Conservation (phyloP, 2,329 filamentous ascomycete genomes). For the Coleophoma eucalyptorum region DNA sequence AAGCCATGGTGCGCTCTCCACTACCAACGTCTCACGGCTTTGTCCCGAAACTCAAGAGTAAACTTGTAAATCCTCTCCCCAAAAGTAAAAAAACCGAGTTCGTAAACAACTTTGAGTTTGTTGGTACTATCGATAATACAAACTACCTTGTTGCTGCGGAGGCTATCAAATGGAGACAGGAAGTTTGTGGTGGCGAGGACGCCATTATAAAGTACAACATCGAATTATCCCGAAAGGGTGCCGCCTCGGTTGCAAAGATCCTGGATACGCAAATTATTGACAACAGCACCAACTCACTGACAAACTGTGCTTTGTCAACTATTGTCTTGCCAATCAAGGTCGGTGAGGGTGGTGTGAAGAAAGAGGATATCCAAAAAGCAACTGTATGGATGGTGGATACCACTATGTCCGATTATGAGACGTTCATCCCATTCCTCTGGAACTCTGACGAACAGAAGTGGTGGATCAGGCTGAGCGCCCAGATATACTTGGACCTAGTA, state of each 20-base stretch:
- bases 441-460: slow-evolving; percentile 46
- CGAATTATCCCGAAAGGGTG: slow-evolving; percentile 61
- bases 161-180: slow-evolving; percentile 65
- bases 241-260: slow-evolving; percentile 51
- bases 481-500: slow-evolving; percentile 73
- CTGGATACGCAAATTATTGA: slow-evolving; percentile 72
- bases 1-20: slow-evolving; percentile 68
- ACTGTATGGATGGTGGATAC: slow-evolving; percentile 54
- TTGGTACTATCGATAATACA: slow-evolving; percentile 70
- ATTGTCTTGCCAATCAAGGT: slow-evolving; percentile 62
- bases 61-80: slow-evolving; percentile 32
- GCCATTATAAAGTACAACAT: slow-evolving; percentile 61
- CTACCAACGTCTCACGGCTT: slow-evolving; percentile 82
- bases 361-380: slow-evolving; percentile 30
- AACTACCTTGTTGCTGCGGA: slow-evolving; percentile 71
- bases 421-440: slow-evolving; percentile 61
- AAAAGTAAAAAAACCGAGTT: slow-evolving; percentile 48
- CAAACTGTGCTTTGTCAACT: slow-evolving; percentile 68
- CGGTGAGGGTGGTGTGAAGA: slow-evolving; percentile 20
- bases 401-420: slow-evolving; percentile 59
- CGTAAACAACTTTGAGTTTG: slow-evolving; percentile 69
- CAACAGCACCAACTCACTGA: slow-evolving; percentile 57
- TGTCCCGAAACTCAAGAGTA: slow-evolving; percentile 34
- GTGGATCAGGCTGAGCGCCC: slow-evolving; percentile 73
- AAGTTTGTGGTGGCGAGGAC: slow-evolving; percentile 70